Evolutionary conservation across 2,329 filamentous ascomycete species (phyloP), one percentile per base, ranked within the genome.

Genomic region (Hansfordia pulvinata): DNA sequence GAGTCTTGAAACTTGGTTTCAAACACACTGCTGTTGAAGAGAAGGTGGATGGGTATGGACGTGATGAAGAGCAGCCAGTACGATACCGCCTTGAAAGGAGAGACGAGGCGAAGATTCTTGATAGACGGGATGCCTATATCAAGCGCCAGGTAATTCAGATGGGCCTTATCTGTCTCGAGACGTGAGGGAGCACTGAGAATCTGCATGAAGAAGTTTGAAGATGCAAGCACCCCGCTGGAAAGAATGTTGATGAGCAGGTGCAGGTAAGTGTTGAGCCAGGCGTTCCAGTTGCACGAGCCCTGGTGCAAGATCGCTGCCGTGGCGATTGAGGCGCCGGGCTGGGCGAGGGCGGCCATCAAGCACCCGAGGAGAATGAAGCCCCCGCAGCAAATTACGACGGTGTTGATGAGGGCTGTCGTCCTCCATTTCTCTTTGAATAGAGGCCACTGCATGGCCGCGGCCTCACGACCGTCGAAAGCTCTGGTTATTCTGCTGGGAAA

Each of bases 121-220:
- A 51, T 11, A 29, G 50, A 56, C 2, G 50, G 40, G 2, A 58
- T 36, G 1, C 62, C 58, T 25, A 61, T 52, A 24, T 55, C 50
- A 2, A 63, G 39, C 50, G 52, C 60, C 10, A 36, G 40, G 3
- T 46, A 41, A 20, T 40, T 35, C 1, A 33, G 27, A 40, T 68
- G 64, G 1, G 58, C 59, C 17, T 34, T 31, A 21, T 65, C 53
- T 25, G 37, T 13, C 17, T 37, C 33, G 3, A 16, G 12, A 1
- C 36, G 28, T 7, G 31, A 30, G 2, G 37, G 37, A 4, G 31
- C 23, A 10, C 25, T 32, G 8, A 39, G 17, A 4, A 36, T 16
- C 26, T 39, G 37, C 35, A 36, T 35, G 12, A 36, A 38, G 25
- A 35, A 34, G 24, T 38, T 35, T 7, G 32, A 35, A 3, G 37